Base-by-base conservation (phyloP, 768 basidiomycete genomes). In the Suillus ampliporus region DNA sequence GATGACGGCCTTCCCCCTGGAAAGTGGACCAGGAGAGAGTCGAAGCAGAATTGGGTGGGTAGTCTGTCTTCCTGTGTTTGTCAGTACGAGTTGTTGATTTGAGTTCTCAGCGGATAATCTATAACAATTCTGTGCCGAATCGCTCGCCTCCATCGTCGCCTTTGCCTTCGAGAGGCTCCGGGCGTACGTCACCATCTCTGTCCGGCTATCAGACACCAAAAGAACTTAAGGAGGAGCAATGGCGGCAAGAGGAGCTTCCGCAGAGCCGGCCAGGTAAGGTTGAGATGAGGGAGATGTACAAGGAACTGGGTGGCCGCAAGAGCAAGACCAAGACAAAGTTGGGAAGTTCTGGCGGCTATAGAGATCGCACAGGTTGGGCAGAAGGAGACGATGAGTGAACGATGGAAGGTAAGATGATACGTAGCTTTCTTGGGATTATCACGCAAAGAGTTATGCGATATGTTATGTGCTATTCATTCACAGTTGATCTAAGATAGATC, bases 1-100 rank as follows among this genome's bases (percentile, higher is more conserved):
- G 91, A 94, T 64, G 87, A 89, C 35, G 88, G 85, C 62, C 74
- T 92, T 54, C 89, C 91, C 4, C 83, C 88, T 11, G 92, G 89
- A 40, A 95, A 95, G 75, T 97, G 95, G 95, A 91, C 94, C 10
- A 92, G 91, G 71, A 83, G 90, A 61, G 95, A 97, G 74, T 95
- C 93, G n/a, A 97, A 95, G 73, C 90, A 94, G 76, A 90, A 90
- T 66, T 97, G 95, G 95, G 90, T 88, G 65, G 26, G 78, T 82
- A 63, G 41, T 58, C 48, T 8, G 56, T 53, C 50, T 61, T n/a
- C 5, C 38, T 65, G 47, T 40, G 9, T 40, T 10, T 50, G 65
- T 10, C 58, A 48, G 46, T 58, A 53, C 50, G 57, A 53, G 43
- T 59, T 50, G 40, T 59, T 34, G 63, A 63, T 23, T 17, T 28